phyloP scores from a whole-genome alignment of 352 stramenopile species.

The Phytophthora rubi region DNA sequence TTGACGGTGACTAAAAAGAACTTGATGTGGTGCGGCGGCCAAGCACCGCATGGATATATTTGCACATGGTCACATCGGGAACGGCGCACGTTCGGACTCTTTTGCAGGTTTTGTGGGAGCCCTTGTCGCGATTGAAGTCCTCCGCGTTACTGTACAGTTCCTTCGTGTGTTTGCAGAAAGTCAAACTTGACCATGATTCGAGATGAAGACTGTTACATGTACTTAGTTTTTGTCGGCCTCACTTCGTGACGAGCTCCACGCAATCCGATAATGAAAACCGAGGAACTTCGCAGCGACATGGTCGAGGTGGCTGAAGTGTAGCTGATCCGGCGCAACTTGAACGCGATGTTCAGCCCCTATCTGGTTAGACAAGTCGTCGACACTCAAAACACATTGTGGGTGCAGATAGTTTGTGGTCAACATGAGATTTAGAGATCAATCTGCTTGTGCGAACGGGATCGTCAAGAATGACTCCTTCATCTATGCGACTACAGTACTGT shows the following conservation, averaged over 20 bases:
- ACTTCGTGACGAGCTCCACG: neutral
- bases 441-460: too few relatives aligned
- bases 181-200: neutral
- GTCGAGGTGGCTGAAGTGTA: too few relatives aligned
- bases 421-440: too few relatives aligned
- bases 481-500: too few relatives aligned
- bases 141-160: neutral
- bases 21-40: neutral
- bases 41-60: neutral
- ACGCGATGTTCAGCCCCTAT: too few relatives aligned
- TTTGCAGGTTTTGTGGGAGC: neutral
- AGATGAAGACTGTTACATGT: neutral
- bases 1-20: neutral
- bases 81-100: neutral
- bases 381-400: too few relatives aligned
- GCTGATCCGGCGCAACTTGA: too few relatives aligned
- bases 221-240: neutral
- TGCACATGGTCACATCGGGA: constrained; percentile 10
- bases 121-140: neutral
- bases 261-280: too few relatives aligned
- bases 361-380: too few relatives aligned
- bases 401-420: too few relatives aligned
- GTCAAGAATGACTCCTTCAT: too few relatives aligned
- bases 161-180: neutral
- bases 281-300: too few relatives aligned